These are phyloP conservation scores for Smittium culicis DNA, from an alignment of 371 early-diverging fungal genomes.

Conservation along the genomic window DNA sequence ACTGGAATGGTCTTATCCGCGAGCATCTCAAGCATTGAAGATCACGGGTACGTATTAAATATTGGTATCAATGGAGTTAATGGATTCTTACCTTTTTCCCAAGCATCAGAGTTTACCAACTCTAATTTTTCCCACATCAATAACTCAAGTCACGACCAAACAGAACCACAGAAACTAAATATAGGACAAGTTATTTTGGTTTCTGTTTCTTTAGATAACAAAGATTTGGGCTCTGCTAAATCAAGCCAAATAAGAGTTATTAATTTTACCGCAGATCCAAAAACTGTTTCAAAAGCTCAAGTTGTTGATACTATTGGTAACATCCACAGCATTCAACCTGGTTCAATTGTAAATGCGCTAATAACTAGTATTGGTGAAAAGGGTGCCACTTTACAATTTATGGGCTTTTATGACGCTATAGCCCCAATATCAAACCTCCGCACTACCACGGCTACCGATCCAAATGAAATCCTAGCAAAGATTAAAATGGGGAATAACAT, in stretches of 20 bases:
- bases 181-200: slow-evolving; percentile 26
- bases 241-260: background rate
- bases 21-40: slow-evolving; percentile 38
- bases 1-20: slow-evolving; percentile 34
- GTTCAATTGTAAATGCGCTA: slow-evolving; percentile 24
- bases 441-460: slow-evolving; percentile 13
- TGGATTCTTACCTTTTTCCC: slow-evolving; percentile 20
- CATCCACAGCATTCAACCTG: slow-evolving; percentile 29
- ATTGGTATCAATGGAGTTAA: slow-evolving; percentile 17
- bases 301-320: slow-evolving; percentile 24
- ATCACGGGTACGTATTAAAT: slow-evolving; percentile 44
- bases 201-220: slow-evolving; percentile 19
- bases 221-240: background rate
- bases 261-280: slow-evolving; percentile 16
- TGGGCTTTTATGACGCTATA: slow-evolving; percentile 33
- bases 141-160: background rate
- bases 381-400: slow-evolving; percentile 28
- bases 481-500: slow-evolving; percentile 20
- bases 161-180: slow-evolving; percentile 16
- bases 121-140: slow-evolving; percentile 19
- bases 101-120: slow-evolving; percentile 19
- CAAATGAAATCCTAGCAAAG: slow-evolving; percentile 14
- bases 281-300: slow-evolving; percentile 11
- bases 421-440: slow-evolving; percentile 18
- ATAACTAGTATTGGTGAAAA: slow-evolving; percentile 25